A percentile compares a stretch with the other conserved stretches of the same genome.
These are phyloP conservation scores for Ormosia emarginata DNA, from an alignment of 306 rosid genomes.

Conservation along the genomic window DNA sequence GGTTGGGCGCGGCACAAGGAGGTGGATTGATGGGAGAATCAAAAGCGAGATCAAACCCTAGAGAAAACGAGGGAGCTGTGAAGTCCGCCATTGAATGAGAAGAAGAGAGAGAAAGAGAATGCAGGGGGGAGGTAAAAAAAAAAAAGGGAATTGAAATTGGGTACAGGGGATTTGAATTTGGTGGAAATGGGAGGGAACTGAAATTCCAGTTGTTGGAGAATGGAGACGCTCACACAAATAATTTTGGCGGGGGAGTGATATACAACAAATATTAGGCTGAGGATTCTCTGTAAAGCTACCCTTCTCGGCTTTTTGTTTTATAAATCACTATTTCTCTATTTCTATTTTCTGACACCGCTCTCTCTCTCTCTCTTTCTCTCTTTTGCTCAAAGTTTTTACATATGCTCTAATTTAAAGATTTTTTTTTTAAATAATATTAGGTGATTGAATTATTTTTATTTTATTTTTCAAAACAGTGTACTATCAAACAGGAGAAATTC, in stretches of 20 bases:
- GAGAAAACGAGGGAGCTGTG: conserved; percentile 76
- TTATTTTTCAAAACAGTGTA: too few species aligned
- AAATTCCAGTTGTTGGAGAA: background rate
- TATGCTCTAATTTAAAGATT: too few species aligned
- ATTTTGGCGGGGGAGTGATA: conserved; percentile 25
- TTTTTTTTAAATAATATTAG: too few species aligned
- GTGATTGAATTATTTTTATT: too few species aligned
- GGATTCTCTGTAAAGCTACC: background rate
- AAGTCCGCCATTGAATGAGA: conserved; percentile 47
- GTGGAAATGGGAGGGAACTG: conserved; percentile 36
- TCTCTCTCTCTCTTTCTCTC: too few species aligned
- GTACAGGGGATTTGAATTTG: conserved; percentile 26
- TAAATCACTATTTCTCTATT: background rate
- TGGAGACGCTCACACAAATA: background rate
- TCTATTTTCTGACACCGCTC: background rate
- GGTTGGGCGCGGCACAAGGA: background rate
- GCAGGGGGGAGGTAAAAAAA: background rate
- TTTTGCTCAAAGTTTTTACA: too few species aligned
- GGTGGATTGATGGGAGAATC: conserved; percentile 28
- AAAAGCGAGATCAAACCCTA: conserved; percentile 55
- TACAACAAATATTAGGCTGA: background rate
- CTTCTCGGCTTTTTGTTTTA: background rate
- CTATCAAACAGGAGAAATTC: too few species aligned
- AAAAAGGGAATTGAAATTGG: background rate
- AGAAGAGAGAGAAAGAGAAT: background rate